Evolutionary conservation across 2,329 filamentous ascomycete genomes (phyloP), one percentile per base, ranked within the genome.

Genomic region (Diaporthe sp.): DNA sequence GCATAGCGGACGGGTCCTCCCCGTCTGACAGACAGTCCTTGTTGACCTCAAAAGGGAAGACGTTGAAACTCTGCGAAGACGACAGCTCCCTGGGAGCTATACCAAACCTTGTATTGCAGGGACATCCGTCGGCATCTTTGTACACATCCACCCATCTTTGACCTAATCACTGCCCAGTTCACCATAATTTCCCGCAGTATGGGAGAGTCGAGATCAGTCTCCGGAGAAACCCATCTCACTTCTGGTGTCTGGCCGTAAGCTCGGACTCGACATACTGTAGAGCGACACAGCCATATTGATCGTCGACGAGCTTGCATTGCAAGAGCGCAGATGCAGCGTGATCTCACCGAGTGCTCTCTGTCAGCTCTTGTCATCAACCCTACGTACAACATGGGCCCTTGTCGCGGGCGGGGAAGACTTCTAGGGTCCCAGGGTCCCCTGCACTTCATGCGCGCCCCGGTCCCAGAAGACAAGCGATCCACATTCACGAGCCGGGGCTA

Each of bases 81-180:
- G 39, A 60, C 72, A 44, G 57, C 49, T 67, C 37, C 57, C 51
- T 28, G 49, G 65, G 37, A 71, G 47, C 34, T 53, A 75, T 61
- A 53, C n/a, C 49, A n/a, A 44, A 37, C 51, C 53, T 61, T 47
- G 42, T 58, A 63, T 55, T 55, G 49, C 49, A 70, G 49, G 49
- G 65, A 70, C 58, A 63, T 42, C 72, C 68, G 60, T 71, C 61
- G 71, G 63, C 73, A 70, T 42, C 65, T 70, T 70, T 37, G 72
- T 72, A 47, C 49, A 73, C 39, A 20, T 42, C 49, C 44, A 42
- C 61, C 49, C 47, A 60, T 58, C n/a, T 28, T 34, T 42, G 49
- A 70, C 65, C 31, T 68, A 37, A 39, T 39, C 34, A 25, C 31
- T 28, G n/a, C 49, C 49, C 37, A 42, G 22, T 28, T 28, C 47